These are phyloP conservation scores for Globisporangium camurandrum DNA, from an alignment of 352 stramenopile genomes.

Conservation along the genomic window DNA sequence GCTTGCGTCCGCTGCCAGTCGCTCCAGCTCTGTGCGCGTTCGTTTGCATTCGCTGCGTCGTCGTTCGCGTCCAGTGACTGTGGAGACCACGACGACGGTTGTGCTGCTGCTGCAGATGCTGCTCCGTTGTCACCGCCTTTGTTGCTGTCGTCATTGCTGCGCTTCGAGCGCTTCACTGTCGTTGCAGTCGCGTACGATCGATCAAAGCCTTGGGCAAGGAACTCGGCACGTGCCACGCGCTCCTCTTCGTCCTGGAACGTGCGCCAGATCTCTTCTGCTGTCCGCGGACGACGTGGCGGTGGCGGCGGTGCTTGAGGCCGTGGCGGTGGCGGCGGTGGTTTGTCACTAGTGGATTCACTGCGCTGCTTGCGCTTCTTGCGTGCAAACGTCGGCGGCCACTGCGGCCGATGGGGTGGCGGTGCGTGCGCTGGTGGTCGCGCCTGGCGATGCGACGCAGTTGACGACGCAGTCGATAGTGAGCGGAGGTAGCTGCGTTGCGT, in stretches of 20 bases:
- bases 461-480: constrained; percentile 16
- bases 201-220: constrained; percentile 55
- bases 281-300: constrained; percentile 21
- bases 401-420: not conserved
- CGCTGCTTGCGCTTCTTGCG: constrained; percentile 16
- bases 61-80: not conserved
- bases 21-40: constrained; percentile 30
- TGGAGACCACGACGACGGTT: constrained; percentile 21
- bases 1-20: constrained; percentile 21
- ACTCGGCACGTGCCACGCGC: constrained; percentile 43
- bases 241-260: constrained; percentile 71
- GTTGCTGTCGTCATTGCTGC: not conserved
- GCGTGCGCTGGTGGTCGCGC: constrained; percentile 6
- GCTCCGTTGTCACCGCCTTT: not conserved
- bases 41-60: constrained; percentile 7
- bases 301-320: not conserved
- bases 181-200: constrained; percentile 27
- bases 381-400: constrained; percentile 7
- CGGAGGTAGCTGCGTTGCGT: constrained; percentile 47
- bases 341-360: no score
- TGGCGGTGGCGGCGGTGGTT: constrained; percentile 2
- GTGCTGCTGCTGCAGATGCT: not conserved
- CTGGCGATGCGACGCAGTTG: no score
- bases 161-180: not conserved
- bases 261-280: constrained; percentile 61